These are phyloP conservation scores for Linnemannia exigua DNA, from an alignment of 192 early-diverging fungal genomes.

Conservation along the genomic window DNA sequence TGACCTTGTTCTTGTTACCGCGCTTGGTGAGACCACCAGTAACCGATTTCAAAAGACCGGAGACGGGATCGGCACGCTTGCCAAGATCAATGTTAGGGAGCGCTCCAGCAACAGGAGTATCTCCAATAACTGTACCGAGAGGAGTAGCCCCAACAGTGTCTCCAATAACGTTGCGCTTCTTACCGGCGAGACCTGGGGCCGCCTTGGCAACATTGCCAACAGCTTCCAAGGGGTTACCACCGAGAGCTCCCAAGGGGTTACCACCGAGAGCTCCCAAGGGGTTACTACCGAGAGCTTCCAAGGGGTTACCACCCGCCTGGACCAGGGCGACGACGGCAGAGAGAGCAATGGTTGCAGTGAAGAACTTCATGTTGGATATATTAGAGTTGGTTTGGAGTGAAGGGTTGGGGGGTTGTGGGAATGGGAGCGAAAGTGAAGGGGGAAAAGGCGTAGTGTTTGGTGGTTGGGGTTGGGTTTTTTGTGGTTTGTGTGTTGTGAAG, in stretches of 20 bases:
- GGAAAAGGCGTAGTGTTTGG: neutral
- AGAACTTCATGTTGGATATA: conserved; percentile 35
- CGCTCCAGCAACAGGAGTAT: too few species aligned
- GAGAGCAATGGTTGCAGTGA: conserved; percentile 29
- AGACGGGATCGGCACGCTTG: too few species aligned
- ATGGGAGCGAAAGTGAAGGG: neutral
- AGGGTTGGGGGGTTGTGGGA: neutral
- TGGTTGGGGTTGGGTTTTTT: neutral
- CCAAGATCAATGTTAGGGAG: too few species aligned
- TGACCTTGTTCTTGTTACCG: neutral
- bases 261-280: neutral
- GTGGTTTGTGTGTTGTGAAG: neutral
- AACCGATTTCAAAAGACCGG: too few species aligned
- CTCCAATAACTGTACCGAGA: too few species aligned
- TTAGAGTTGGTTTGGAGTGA: neutral
- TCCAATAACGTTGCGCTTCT: too few species aligned
- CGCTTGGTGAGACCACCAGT: neutral
- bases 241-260: too few species aligned
- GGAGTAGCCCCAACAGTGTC: too few species aligned
- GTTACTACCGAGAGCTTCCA: neutral
- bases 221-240: neutral
- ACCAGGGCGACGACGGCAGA: conserved; percentile 21
- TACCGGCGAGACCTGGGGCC: too few species aligned
- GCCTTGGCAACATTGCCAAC: neutral
- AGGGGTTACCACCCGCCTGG: neutral